Evolutionary conservation across 2,329 filamentous ascomycete species (phyloP).

Genomic region (Lecanoromycetidae sp.): DNA sequence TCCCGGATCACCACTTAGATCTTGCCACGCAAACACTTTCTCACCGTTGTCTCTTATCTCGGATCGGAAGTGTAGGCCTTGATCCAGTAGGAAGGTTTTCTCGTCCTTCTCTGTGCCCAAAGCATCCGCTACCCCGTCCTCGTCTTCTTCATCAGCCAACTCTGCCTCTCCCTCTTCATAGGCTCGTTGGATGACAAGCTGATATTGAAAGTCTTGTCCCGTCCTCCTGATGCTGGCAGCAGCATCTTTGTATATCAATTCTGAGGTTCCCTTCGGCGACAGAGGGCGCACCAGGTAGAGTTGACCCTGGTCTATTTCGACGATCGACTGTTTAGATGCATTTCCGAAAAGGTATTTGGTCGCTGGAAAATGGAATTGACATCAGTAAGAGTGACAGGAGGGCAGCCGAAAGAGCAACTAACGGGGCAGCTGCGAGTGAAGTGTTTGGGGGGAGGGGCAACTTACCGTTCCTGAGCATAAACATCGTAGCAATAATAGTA

Average conservation of each 20-base stretch:
- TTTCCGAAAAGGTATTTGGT: conserved; percentile 89
- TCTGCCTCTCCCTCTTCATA: conserved; percentile 98
- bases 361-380: conserved; percentile 39
- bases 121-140: conserved; percentile 65
- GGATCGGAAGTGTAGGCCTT: conserved; percentile 74
- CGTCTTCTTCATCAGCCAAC: conserved; percentile 76
- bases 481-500: conserved; percentile 29
- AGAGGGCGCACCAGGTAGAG: conserved; percentile 92
- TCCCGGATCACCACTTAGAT: conserved; percentile 82
- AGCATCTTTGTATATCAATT: conserved; percentile 97
- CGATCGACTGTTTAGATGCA: conserved; percentile 78
- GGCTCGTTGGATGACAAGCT: conserved; percentile 87
- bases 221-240: conserved; percentile 84
- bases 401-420: not conserved
- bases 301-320: conserved; percentile 89
- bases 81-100: conserved; percentile 92
- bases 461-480: conserved; percentile 46
- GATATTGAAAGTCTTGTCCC: conserved; percentile 91
- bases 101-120: conserved; percentile 78
- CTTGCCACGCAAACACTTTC: conserved; percentile 84
- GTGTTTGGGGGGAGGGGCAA: conserved; percentile 22
- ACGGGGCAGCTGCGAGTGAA: conserved; percentile 19
- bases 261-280: conserved; percentile 93
- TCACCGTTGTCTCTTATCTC: conserved; percentile 70
- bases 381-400: not conserved